phyloP scores from a whole-genome alignment of 345 rosid genomes.

The Moricandia moricandioides region DNA sequence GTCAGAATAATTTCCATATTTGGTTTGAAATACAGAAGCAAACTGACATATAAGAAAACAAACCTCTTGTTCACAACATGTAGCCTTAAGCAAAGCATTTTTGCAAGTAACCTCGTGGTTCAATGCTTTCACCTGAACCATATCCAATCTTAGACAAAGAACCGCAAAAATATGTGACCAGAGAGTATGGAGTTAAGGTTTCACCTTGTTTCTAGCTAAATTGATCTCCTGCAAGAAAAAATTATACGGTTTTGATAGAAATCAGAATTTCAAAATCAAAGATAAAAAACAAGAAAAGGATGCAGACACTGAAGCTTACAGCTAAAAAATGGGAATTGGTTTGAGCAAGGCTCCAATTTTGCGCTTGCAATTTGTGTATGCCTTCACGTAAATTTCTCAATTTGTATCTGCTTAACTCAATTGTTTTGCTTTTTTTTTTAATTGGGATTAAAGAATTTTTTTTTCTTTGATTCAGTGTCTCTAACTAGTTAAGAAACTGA shows the following conservation, averaged over 20 bases:
- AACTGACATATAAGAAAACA: not conserved
- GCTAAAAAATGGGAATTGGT: constrained; percentile 21
- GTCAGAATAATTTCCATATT: constrained; percentile 4
- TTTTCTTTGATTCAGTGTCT: not conserved
- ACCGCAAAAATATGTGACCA: not conserved
- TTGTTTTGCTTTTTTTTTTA: constrained; percentile 14
- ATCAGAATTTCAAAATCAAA: not conserved
- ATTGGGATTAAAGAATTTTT: not conserved
- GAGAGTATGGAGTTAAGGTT: not conserved
- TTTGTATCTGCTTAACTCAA: constrained; percentile 18
- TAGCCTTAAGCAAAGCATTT: constrained; percentile 27
- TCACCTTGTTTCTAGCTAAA: constrained; percentile 32
- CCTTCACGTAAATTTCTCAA: constrained; percentile 21
- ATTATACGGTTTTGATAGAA: not conserved
- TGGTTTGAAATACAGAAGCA: not conserved
- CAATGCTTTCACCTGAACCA: constrained; percentile 26
- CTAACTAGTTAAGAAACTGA: not conserved
- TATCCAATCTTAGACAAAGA: constrained; percentile 1
- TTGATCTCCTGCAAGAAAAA: constrained; percentile 21
- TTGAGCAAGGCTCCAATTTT: constrained; percentile 31
- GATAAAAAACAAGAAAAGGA: not conserved
- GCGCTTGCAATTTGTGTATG: constrained; percentile 15
- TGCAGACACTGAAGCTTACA: constrained; percentile 1
- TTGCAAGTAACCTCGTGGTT: constrained; percentile 27
- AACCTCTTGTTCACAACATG: constrained; percentile 21